A percentile compares a stretch with the other conserved stretches of the same genome.
These are phyloP conservation scores for Dictyophora rubrovolvata DNA, from an alignment of 768 basidiomycete genomes.

Conservation along the genomic window DNA sequence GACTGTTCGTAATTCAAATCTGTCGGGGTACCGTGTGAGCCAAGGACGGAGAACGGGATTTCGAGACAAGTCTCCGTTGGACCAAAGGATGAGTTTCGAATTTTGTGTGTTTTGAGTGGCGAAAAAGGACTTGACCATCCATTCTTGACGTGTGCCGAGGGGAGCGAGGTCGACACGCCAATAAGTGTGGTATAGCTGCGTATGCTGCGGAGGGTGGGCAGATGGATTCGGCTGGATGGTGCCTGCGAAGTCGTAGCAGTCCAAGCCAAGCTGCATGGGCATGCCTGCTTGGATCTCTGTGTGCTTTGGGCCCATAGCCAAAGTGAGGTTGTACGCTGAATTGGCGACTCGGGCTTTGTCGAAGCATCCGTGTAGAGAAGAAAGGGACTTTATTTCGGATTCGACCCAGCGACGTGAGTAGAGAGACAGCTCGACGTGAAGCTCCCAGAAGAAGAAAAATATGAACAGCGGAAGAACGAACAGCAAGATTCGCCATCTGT, in stretches of 20 bases:
- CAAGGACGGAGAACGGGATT: conserved; percentile 54
- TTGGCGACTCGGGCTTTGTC: conserved; percentile 43
- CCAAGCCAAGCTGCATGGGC: conserved; percentile 65
- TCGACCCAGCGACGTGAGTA: conserved; percentile 70
- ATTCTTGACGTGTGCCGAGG: conserved; percentile 76
- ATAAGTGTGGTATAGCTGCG: conserved; percentile 79
- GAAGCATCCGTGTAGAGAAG: conserved; percentile 69
- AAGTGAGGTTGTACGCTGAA: conserved; percentile 55
- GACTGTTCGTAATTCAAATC: conserved; percentile 61
- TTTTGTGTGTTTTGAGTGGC: conserved; percentile 70
- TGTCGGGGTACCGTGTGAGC: conserved; percentile 49
- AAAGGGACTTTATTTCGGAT: conserved; percentile 54
- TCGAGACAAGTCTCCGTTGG: conserved; percentile 63
- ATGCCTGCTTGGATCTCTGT: conserved; percentile 76
- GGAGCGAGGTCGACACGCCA: conserved; percentile 85
- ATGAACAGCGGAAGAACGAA: conserved; percentile 40
- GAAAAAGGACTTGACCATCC: conserved; percentile 89
- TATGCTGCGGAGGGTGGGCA: conserved; percentile 13
- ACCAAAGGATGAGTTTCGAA: conserved; percentile 78
- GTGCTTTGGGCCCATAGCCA: conserved; percentile 47
- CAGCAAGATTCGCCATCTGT: conserved; percentile 9
- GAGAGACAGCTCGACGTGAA: conserved; percentile 77
- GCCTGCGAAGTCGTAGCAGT: conserved; percentile 89
- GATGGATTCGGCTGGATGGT: conserved; percentile 44
- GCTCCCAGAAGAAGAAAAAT: conserved; percentile 47